Evolutionary conservation across 805 yeast species (phyloP).

Genomic region (Wickerhamomyces mucosus): DNA sequence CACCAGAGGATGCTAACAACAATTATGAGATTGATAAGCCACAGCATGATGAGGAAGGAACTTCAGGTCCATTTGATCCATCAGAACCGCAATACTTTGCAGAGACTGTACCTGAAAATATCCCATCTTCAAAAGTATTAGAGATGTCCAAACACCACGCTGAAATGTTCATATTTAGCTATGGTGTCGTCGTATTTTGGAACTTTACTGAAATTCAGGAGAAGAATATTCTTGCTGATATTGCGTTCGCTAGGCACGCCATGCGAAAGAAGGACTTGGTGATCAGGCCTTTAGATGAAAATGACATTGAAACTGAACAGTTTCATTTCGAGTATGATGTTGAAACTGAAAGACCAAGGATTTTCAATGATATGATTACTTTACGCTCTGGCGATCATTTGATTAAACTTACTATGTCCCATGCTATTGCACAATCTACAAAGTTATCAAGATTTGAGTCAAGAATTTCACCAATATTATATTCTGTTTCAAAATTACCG

Average conservation of each 20-base stretch:
- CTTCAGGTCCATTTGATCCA: constrained; percentile 72
- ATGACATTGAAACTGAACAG: constrained; percentile 87
- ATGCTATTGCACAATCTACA: constrained; percentile 95
- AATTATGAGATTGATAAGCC: constrained; percentile 28
- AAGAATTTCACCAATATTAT: constrained; percentile 74
- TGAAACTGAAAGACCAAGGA: constrained; percentile 56
- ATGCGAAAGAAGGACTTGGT: constrained; percentile 39
- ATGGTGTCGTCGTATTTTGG: constrained; percentile 98
- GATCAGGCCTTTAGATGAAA: constrained; percentile 69
- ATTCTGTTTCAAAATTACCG: constrained; percentile 82
- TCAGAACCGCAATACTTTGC: constrained; percentile 89
- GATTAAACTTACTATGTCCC: constrained; percentile 86
- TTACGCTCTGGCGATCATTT: constrained; percentile 85
- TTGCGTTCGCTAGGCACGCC: constrained; percentile 37
- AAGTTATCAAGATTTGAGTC: constrained; percentile 87
- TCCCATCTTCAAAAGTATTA: constrained; percentile 9
- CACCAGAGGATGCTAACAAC: constrained; percentile 45
- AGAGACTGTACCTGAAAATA: constrained; percentile 22
- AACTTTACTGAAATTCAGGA: constrained; percentile 89
- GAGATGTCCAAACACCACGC: constrained; percentile 43
- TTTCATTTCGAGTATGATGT: constrained; percentile 41
- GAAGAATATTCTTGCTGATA: constrained; percentile 85
- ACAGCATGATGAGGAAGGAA: constrained; percentile 19
- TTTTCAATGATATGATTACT: constrained; percentile 91
- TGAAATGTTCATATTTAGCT: constrained; percentile 80